These are phyloP conservation scores for Solanum habrochaites DNA, from an alignment of 257 asterid species.

Conservation along the genomic window DNA sequence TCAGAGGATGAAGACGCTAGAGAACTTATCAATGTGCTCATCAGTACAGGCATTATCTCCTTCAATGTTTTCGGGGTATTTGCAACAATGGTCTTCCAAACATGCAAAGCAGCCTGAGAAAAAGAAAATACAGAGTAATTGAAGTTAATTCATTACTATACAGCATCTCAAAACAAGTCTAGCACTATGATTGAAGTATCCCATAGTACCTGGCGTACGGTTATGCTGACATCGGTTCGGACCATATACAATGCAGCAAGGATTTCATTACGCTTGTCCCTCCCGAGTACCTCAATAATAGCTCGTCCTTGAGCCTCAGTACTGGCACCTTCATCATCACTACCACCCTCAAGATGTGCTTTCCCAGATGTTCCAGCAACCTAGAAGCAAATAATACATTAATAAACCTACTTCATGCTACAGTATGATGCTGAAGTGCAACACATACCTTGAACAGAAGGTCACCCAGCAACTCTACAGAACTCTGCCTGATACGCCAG, in stretches of 20 bases:
- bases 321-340: slow-evolving; percentile 99
- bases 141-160: not conserved
- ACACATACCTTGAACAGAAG: slow-evolving; percentile 78
- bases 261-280: slow-evolving; percentile 92
- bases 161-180: slow-evolving; percentile 5
- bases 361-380: slow-evolving; percentile 99
- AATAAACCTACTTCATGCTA: not conserved
- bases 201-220: slow-evolving; percentile 83
- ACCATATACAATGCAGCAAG: slow-evolving; percentile 99
- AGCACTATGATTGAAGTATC: slow-evolving; percentile 1
- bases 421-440: not conserved
- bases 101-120: slow-evolving; percentile 92
- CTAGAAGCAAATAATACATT: slow-evolving; percentile 21
- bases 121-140: slow-evolving; percentile 1
- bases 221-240: slow-evolving; percentile 86
- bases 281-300: slow-evolving; percentile 94
- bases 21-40: slow-evolving; percentile 87
- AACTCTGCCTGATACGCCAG: slow-evolving; percentile 99
- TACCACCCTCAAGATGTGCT: slow-evolving; percentile 99
- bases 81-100: slow-evolving; percentile 98
- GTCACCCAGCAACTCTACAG: slow-evolving; percentile 95
- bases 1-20: slow-evolving; percentile 93
- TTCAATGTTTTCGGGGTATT: slow-evolving; percentile 95
- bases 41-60: slow-evolving; percentile 96
- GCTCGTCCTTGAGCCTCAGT: slow-evolving; percentile 99